Percentiles rank a stretch among this genome's conserved stretches.
phyloP scores from a whole-genome alignment of 495 filamentous ascomycete species.

The Daldinia vernicosa region DNA sequence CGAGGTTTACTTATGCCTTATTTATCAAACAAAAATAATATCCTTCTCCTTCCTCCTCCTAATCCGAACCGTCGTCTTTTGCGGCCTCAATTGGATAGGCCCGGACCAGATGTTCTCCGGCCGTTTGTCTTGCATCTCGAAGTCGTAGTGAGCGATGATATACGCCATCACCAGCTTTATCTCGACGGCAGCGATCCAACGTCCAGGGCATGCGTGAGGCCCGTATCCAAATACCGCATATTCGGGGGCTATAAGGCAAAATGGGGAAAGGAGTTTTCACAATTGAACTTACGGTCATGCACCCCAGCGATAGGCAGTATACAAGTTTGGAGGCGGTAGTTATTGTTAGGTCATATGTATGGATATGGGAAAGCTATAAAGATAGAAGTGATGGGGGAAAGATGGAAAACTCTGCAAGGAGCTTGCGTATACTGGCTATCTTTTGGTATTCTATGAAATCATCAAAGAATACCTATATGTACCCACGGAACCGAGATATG shows the following conservation, averaged over 20 bases:
- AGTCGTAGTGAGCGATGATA: slow-evolving; percentile 52
- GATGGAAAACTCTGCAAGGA: background rate
- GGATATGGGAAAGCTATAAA: background rate
- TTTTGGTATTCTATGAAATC: background rate
- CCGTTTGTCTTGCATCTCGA: slow-evolving; percentile 39
- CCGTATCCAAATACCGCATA: slow-evolving; percentile 52
- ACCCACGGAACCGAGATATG: background rate
- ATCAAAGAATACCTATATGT: background rate
- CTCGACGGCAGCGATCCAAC: slow-evolving; percentile 55
- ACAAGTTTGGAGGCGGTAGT: too few species aligned
- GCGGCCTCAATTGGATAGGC: slow-evolving; percentile 44
- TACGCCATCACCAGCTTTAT: slow-evolving; percentile 55
- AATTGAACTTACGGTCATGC: too few species aligned
- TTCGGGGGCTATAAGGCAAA: slow-evolving; percentile 27
- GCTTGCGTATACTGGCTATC: background rate
- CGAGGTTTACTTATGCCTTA: background rate
- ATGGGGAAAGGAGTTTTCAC: too few species aligned
- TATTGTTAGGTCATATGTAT: background rate
- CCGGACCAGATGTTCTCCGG: slow-evolving; percentile 51
- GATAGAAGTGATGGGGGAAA: background rate
- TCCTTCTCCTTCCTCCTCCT: slow-evolving; percentile 41
- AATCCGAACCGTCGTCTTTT: slow-evolving; percentile 50
- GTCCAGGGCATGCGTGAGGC: slow-evolving; percentile 51
- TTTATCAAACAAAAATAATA: background rate
- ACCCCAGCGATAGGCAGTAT: too few species aligned